Base-by-base conservation (phyloP, 495 filamentous ascomycete genomes). In the Aspergillus hancockii region DNA sequence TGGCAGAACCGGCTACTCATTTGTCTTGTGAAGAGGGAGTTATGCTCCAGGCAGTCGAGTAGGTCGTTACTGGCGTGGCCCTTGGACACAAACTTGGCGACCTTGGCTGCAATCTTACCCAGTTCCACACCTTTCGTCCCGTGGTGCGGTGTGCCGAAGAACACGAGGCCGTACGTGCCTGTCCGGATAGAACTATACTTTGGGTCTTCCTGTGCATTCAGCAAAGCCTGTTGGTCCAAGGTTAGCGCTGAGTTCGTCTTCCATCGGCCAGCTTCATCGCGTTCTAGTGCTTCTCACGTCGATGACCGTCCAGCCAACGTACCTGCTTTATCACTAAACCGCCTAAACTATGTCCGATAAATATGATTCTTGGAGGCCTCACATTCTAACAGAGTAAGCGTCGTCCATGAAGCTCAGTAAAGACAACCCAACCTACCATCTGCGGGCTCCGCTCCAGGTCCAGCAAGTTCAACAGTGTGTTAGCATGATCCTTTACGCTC, bases 291-390 rank as follows among this genome's bases (percentile, higher is more conserved):
- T 6, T 0, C 2, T 7, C 2, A 41, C n/a, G 16, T n/a, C 16
- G 14, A 6, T 3, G 7, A 0, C 38, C 38, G 16, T n/a, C 14
- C 2, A 13, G 18, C 22, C 8, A 28, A 23, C 57, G 46, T 63
- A 79, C 78, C 67, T 81, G 74, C 55, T 77, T 75, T 50, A 79
- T 73, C 4, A 81, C 64, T 28, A 81, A 64, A 0, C 79, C 75
- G 14, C 79, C 79, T 13, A 81, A 61, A 55, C 74, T 80, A 54
- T 81, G 79, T 31, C 76, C 74, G 28, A 81, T 66, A 31, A 79
- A 80, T 31, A 81, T 76, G 14, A 80, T 71, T 16, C 67, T 72
- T 1, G 73, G 70, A 6, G 66, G 67, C 19, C 65, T 54, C 13
- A 54, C 41, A 46, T 59, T 59, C 61, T 67, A 45, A 0, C 8